A percentile compares a stretch with the other conserved stretches of the same genome.
Evolutionary conservation across 2,329 filamentous ascomycete species (phyloP).

Genomic region (Bipolaris sorokiniana): DNA sequence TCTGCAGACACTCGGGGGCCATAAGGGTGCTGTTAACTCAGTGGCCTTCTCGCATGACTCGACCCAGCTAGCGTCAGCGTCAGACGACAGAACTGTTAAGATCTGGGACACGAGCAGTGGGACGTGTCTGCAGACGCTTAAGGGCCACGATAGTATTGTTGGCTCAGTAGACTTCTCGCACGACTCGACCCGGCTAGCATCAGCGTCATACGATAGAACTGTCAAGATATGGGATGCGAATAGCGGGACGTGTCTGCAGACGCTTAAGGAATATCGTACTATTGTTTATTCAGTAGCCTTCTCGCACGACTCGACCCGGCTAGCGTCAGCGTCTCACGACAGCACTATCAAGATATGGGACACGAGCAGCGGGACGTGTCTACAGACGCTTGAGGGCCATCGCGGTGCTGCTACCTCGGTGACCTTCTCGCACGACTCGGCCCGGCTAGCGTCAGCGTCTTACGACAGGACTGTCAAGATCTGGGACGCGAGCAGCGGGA

Average conservation of each 20-base stretch:
- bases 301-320: no score
- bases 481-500: conserved; percentile 9
- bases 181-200: background rate
- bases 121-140: no score
- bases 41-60: background rate
- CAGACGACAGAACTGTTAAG: no score
- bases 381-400: background rate
- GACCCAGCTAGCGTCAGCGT: no score
- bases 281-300: no score
- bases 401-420: background rate
- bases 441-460: conserved; percentile 16
- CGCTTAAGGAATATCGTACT: no score
- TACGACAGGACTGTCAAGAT: conserved; percentile 16
- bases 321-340: no score
- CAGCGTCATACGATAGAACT: background rate
- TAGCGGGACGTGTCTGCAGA: background rate
- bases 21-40: background rate
- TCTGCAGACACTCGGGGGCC: background rate
- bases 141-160: no score
- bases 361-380: no score
- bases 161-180: background rate
- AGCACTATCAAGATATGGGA: no score
- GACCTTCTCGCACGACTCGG: conserved; percentile 25
- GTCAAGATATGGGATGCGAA: no score
- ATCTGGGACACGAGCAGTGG: no score